Evolutionary conservation across 164 flowering plant species (phyloP).

Genomic region (Vitis cinerea): DNA sequence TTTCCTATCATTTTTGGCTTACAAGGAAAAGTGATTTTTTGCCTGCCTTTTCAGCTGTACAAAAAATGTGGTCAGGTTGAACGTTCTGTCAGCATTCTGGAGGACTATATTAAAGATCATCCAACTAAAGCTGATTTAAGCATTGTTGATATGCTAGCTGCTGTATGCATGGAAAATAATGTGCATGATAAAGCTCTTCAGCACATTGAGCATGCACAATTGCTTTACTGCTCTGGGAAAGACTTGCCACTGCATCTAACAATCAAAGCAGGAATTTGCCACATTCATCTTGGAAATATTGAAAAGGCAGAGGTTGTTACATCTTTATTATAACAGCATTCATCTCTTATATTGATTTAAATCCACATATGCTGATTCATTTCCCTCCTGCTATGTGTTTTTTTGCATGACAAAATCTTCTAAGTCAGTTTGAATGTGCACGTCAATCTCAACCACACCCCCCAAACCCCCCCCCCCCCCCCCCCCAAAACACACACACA

Average conservation of each 20-base stretch:
- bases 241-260: constrained; percentile 51
- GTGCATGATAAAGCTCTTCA: constrained; percentile 54
- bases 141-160: constrained; percentile 56
- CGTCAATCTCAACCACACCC: too few relatives aligned
- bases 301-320: constrained; percentile 70
- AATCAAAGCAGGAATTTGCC: constrained; percentile 73
- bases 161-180: constrained; percentile 49
- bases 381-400: background rate
- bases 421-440: background rate
- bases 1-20: background rate
- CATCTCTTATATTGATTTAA: background rate
- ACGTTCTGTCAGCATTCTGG: constrained; percentile 51
- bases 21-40: background rate
- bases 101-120: constrained; percentile 48
- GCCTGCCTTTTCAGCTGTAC: constrained; percentile 37
- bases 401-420: background rate
- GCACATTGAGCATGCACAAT: constrained; percentile 55
- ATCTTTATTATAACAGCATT: background rate
- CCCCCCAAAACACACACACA: too few relatives aligned
- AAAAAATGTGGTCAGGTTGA: constrained; percentile 59
- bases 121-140: constrained; percentile 40
- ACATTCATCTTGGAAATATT: constrained; percentile 60
- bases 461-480: too few relatives aligned
- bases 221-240: constrained; percentile 29
- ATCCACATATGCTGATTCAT: background rate